Conservation (phyloP, 2,329 filamentous ascomycete species). For the Pseudopyrenochaeta lycopersici region DNA sequence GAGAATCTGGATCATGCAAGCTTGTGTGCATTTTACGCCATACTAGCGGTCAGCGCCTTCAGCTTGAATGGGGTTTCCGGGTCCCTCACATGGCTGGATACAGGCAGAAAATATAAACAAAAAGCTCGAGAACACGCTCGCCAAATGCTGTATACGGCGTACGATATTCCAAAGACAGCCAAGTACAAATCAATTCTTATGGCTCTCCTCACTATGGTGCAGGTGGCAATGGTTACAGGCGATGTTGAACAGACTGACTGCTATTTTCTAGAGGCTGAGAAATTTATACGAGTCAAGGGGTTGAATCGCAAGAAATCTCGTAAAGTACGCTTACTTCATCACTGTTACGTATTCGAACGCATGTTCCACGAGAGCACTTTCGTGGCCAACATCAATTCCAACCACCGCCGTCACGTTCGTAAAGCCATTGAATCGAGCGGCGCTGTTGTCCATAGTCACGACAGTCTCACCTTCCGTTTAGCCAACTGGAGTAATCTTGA, state of each 20-base stretch:
- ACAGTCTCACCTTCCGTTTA: conserved; percentile 47
- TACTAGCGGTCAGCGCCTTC: conserved; percentile 56
- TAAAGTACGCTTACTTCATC: conserved; percentile 56
- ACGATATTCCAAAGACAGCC: conserved; percentile 45
- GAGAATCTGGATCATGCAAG: conserved; percentile 52
- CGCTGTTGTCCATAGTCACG: conserved; percentile 31
- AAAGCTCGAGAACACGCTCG: conserved; percentile 45
- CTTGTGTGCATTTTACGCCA: conserved; percentile 51
- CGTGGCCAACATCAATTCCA: conserved; percentile 9
- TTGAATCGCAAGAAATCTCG: conserved; percentile 52
- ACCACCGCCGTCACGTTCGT: conserved; percentile 17
- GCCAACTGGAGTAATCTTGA: conserved; percentile 40
- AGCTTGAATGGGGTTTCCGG: conserved; percentile 45
- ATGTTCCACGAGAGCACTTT: conserved; percentile 57
- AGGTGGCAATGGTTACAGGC: conserved; percentile 47
- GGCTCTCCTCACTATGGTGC: conserved; percentile 55
- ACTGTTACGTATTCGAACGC: conserved; percentile 58
- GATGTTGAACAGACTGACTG: conserved; percentile 47
- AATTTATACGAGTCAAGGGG: conserved; percentile 53
- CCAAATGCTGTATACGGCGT: conserved; percentile 46
- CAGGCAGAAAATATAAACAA: conserved; percentile 37
- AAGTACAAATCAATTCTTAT: conserved; percentile 59
- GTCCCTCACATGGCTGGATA: conserved; percentile 45
- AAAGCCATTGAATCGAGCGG: conserved; percentile 25
- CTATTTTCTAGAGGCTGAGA: conserved; percentile 56